Evolutionary conservation across 768 basidiomycete species (phyloP).

Genomic region (Collybia nuda): DNA sequence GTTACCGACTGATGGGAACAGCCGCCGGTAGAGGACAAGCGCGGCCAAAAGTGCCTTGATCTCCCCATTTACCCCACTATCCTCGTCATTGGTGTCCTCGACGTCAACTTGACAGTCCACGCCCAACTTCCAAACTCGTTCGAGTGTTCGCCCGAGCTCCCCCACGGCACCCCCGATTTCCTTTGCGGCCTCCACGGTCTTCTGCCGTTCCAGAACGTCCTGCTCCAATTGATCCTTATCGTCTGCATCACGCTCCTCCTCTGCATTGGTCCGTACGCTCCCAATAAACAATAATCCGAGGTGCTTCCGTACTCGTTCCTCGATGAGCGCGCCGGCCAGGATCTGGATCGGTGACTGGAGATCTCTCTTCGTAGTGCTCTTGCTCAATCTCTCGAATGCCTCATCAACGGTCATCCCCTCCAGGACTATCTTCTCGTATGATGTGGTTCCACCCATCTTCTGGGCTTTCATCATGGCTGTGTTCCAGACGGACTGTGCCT

Average conservation of each 20-base stretch:
- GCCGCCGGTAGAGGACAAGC: conserved; percentile 56
- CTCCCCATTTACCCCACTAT: conserved; percentile 39
- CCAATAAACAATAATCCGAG: conserved; percentile 55
- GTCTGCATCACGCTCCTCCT: conserved; percentile 26
- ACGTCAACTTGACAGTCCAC: conserved; percentile 12
- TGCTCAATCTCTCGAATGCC: conserved; percentile 41
- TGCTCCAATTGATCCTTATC: conserved; percentile 28
- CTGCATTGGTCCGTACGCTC: conserved; percentile 25
- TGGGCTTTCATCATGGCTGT: conserved; percentile 14
- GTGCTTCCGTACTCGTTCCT: conserved; percentile 51
- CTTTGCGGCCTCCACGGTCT: conserved; percentile 56
- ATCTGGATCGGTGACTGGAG: conserved; percentile 42
- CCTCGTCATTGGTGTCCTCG: conserved; percentile 14
- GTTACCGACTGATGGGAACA: conserved; percentile 42
- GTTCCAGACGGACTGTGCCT: conserved; percentile 41
- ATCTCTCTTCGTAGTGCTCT: conserved; percentile 9
- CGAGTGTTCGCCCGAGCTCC: conserved; percentile 53
- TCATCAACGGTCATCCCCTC: conserved; percentile 51
- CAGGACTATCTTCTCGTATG: conserved; percentile 58
- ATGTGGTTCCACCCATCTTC: conserved; percentile 21
- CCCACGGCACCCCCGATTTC: conserved; percentile 62
- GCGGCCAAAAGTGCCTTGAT: conserved; percentile 57
- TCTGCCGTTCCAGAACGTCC: conserved; percentile 36
- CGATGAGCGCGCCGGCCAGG: conserved; percentile 51
- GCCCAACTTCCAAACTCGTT: conserved; percentile 50